phyloP scores from a whole-genome alignment of 1,139 yeast genomes.

The Debaryomycetaceae sp. region DNA sequence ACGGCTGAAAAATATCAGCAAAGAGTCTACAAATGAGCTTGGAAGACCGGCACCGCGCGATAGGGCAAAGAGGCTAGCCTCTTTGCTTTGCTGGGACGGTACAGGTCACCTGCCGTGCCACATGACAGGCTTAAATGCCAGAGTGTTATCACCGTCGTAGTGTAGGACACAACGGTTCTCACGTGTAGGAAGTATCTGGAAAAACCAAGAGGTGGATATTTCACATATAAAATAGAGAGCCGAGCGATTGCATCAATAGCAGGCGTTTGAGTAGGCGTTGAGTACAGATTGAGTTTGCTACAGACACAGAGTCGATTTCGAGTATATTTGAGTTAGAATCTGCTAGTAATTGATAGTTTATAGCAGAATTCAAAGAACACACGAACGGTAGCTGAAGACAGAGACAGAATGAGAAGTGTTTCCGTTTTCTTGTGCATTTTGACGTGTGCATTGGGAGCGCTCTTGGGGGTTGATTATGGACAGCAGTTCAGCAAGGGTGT shows the following conservation, averaged over 20 bases:
- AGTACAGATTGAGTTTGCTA: too few species aligned
- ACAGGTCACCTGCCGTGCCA: background rate
- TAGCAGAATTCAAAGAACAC: too few species aligned
- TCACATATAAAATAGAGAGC: background rate
- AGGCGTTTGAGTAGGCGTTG: background rate
- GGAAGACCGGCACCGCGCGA: too few species aligned
- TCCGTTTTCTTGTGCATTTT: background rate
- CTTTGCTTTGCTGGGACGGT: background rate
- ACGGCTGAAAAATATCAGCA: too few species aligned
- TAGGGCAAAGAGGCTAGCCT: too few species aligned
- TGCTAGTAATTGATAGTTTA: too few species aligned
- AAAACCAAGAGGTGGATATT: background rate
- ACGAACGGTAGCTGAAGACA: background rate
- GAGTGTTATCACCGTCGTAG: background rate
- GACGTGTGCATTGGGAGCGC: constrained; percentile 43
- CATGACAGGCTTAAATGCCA: background rate
- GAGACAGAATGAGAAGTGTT: background rate
- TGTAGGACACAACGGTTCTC: background rate
- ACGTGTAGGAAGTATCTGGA: background rate
- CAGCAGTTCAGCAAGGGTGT: constrained; percentile 86
- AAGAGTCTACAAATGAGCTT: too few species aligned
- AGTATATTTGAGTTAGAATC: too few species aligned
- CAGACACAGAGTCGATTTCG: too few species aligned
- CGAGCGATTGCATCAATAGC: background rate
- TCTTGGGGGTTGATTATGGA: constrained; percentile 88